A percentile compares a stretch with the other conserved stretches of the same genome.
These are phyloP conservation scores for Hysterangium stoloniferum DNA, from an alignment of 768 basidiomycete genomes.

Conservation along the genomic window DNA sequence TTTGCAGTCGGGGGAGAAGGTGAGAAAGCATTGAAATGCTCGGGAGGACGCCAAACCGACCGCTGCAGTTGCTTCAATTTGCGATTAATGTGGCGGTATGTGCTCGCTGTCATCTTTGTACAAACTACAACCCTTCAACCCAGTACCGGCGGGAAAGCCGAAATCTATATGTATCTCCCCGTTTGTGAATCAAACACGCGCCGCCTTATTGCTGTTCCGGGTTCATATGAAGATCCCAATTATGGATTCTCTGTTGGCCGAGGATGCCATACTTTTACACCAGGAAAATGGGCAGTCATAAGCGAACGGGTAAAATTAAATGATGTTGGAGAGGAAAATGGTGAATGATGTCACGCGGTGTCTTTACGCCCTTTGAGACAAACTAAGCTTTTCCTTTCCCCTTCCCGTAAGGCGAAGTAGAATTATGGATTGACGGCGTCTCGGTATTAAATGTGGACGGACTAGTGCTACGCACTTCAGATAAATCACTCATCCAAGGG, in stretches of 20 bases:
- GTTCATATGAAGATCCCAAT: conserved; percentile 48
- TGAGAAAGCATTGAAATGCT: conserved; percentile 44
- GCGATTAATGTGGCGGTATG: conserved; percentile 60
- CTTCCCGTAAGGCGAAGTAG: conserved; percentile 36
- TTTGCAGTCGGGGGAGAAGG: conserved; percentile 51
- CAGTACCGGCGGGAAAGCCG: conserved; percentile 42
- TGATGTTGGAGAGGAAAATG: conserved; percentile 59
- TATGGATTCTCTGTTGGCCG: conserved; percentile 66
- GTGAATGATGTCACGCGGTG: too few relatives aligned
- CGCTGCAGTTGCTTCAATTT: conserved; percentile 49
- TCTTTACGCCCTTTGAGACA: too few relatives aligned
- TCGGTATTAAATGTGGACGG: conserved; percentile 52
- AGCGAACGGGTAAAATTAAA: conserved; percentile 68
- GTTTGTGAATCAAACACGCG: conserved; percentile 24
- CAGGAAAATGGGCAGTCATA: conserved; percentile 63
- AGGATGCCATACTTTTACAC: conserved; percentile 54
- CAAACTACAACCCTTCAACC: too few relatives aligned
- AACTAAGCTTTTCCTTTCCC: neutral
- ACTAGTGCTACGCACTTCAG: conserved; percentile 44
- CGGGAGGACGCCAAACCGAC: conserved; percentile 50
- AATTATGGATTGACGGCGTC: conserved; percentile 58
- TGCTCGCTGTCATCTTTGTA: neutral
- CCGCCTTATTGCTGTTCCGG: conserved; percentile 32
- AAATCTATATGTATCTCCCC: conserved; percentile 68
- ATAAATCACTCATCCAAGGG: conserved; percentile 48